Base-by-base conservation (phyloP, 768 basidiomycete genomes). In the Rhizopogon roseolus region DNA sequence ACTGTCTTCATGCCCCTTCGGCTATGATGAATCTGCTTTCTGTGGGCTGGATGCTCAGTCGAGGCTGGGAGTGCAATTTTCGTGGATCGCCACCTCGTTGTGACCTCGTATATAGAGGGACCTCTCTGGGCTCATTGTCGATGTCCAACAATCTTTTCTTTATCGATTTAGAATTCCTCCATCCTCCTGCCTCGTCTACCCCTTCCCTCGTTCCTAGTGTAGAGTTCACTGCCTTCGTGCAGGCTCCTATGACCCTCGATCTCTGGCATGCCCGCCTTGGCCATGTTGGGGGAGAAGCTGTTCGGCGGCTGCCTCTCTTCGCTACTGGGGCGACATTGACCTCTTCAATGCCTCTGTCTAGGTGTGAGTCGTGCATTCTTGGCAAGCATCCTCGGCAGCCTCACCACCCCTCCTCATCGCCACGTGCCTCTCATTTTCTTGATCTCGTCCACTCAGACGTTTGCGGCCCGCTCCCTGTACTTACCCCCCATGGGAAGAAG, bases 361-460 rank as follows among this genome's bases (percentile, higher is more conserved):
- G 10, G 4, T 57, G 55, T 17, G 36, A 54, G n/a, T 40, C 43
- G 0, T 59, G 55, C 19, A 42, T 57, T 22, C 41, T 53, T 1
- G 45, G 19, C 6, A 58, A 58, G n/a, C 51, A 55, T 10, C 51
- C 49, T 1, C 3, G 17, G 5, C 7, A 37, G 1, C 46, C 53
- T 0, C 28, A 49, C 6, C 41, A 14, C 0, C 14, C 45, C 0
- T 59, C 53, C 1, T 2, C 1, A 0, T 14, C 28, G 6, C 11
- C 34, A 1, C 40, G 40, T 11, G 62, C 62, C 0, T 6, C 10
- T 0, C 10, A 22, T 50, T 28, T 65, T 9, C 59, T 65, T 1
- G 60, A 67, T 0, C 54, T 67, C 0, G 45, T 22, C 22, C 22
- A 22, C 22, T 22, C 22, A 22, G 22, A 22, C 3, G 22, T 22